Evolutionary conservation across 2,329 filamentous ascomycete species (phyloP), one percentile per base, ranked within the genome.

Genomic region (Monilinia laxa): DNA sequence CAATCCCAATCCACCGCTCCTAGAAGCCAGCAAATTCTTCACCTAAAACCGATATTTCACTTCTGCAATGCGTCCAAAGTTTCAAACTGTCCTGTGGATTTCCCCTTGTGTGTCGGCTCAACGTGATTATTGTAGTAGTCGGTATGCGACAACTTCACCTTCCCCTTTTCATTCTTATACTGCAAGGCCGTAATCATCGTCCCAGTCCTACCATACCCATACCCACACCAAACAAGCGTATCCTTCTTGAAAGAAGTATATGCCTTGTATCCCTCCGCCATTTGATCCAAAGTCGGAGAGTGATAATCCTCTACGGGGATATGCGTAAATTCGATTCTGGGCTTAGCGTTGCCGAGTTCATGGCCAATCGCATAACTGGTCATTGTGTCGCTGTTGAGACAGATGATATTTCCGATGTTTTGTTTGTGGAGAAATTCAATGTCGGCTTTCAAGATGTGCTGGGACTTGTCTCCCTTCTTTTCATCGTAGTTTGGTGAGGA

Each of bases 171-270:
- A 45, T 28, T 58, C 38, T 58, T 45, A 12, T 45, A 58, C 16
- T 58, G 55, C 38, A 58, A 20, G 14, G 55, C 55, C 7, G 55
- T 58, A 20, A 58, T 58, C 55, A 58, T 58, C 25, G 40, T 58
- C 3, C 38, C 55, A 4, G 38, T 58, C 14, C 55, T 58, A 7
- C 55, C 55, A 25, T 20, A 25, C 16, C 38, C 55, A 28, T 12
- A 58, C 1, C 55, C 56, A 58, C 56, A 58, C 18, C 42, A 42
- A 12, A 58, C 10, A 2, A 58, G 40, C 1, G 56, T 58, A 9
- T 25, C 23, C 42, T 20, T 42, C 23, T 58, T 58, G 5, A 9
- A 9, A 7, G n/a, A 4, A 2, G 28, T 6, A 20, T 58, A 58
- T 16, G 40, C 18, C 25, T 45, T 14, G 14, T 58, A 58, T 3